Conservation (phyloP, 768 basidiomycete species). For the Suillus subaureus region DNA sequence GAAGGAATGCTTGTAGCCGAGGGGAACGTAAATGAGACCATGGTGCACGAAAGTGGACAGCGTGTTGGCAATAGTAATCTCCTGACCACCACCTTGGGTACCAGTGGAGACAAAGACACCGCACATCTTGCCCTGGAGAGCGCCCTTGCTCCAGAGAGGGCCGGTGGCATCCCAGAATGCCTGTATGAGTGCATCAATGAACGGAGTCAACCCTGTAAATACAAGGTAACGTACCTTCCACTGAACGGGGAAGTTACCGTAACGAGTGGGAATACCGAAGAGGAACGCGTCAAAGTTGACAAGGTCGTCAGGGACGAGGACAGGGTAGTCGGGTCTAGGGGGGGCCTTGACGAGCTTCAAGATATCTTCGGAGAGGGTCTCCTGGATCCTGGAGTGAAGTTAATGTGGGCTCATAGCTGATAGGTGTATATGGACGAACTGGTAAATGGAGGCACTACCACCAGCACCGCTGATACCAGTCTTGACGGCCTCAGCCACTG, state of each 20-base stretch:
- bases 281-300: constrained; percentile 40
- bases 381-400: constrained; percentile 57
- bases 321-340: constrained; percentile 69
- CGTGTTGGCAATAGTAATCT: constrained; percentile 37
- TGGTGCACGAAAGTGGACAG: constrained; percentile 57
- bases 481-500: constrained; percentile 41
- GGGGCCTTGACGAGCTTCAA: constrained; percentile 71
- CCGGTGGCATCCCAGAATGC: constrained; percentile 56
- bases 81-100: constrained; percentile 52
- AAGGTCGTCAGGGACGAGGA: constrained; percentile 18
- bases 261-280: constrained; percentile 48
- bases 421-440: constrained; percentile 35
- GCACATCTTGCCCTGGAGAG: constrained; percentile 48
- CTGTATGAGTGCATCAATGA: constrained; percentile 30
- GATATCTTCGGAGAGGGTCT: constrained; percentile 78
- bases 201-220: neutral
- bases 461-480: constrained; percentile 44
- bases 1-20: constrained; percentile 50
- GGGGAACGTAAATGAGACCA: constrained; percentile 54
- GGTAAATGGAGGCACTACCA: constrained; percentile 47
- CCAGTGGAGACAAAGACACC: constrained; percentile 49
- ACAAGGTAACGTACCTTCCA: constrained; percentile 51
- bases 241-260: constrained; percentile 48
- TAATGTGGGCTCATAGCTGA: neutral
- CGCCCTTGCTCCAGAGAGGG: constrained; percentile 44